A percentile compares a stretch with the other conserved stretches of the same genome.
phyloP scores from a whole-genome alignment of 2,329 filamentous ascomycete species.

The Colletotrichum lindemuthianum region DNA sequence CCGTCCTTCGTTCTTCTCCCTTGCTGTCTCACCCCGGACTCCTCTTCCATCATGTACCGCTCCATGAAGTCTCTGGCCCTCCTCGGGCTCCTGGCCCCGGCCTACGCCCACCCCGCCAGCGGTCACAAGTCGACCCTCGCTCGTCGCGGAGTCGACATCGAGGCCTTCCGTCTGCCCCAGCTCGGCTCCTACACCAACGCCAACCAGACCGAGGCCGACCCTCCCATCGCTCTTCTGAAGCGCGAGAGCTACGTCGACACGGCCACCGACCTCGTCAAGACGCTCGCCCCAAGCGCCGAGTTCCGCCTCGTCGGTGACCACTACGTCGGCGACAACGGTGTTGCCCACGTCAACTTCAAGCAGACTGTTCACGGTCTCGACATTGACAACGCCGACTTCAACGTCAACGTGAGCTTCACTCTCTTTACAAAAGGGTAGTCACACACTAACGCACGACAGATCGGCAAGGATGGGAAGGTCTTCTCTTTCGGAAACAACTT shows the following conservation, averaged over 20 bases:
- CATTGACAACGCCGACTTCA: constrained; percentile 65
- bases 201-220: constrained; percentile 39
- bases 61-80: constrained; percentile 47
- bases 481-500: constrained; percentile 63
- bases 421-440: background rate
- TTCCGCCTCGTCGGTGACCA: constrained; percentile 59
- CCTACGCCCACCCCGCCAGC: constrained; percentile 46
- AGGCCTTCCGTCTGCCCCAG: constrained; percentile 45
- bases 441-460: constrained; percentile 41
- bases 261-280: constrained; percentile 50
- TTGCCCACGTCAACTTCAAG: constrained; percentile 65
- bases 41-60: constrained; percentile 16
- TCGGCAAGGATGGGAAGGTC: constrained; percentile 58
- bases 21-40: background rate
- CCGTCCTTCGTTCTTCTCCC: constrained; percentile 7
- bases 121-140: constrained; percentile 36
- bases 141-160: constrained; percentile 46
- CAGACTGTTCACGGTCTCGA: constrained; percentile 63
- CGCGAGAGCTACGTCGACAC: constrained; percentile 50
- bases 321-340: constrained; percentile 60
- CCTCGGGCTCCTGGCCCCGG: constrained; percentile 47
- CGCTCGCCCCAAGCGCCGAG: constrained; percentile 42
- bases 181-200: constrained; percentile 46
- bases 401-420: constrained; percentile 59
- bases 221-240: constrained; percentile 42